phyloP scores from a whole-genome alignment of 163 green algal species.

The Scenedesmus sp. region DNA sequence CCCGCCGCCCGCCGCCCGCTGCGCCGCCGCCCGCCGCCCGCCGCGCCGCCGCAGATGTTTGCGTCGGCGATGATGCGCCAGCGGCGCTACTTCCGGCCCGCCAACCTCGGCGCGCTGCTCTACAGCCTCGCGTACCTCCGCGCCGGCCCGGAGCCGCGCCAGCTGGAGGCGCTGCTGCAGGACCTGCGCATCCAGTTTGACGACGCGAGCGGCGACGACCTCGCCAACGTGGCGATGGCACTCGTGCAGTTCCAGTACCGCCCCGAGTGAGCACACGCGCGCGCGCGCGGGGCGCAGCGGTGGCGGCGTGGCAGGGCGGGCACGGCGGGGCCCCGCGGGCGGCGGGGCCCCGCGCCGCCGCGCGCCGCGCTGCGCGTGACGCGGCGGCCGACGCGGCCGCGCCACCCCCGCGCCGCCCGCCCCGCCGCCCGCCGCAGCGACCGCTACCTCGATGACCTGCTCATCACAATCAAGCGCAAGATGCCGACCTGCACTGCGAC shows the following conservation, averaged over 20 bases:
- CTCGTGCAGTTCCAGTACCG: slow-evolving; percentile 42
- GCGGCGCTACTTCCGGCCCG: slow-evolving; percentile 15
- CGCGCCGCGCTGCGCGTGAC: no score
- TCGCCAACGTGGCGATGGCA: slow-evolving; percentile 39
- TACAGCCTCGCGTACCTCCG: slow-evolving; percentile 43
- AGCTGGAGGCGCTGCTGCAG: slow-evolving; percentile 25
- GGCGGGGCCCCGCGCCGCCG: no score
- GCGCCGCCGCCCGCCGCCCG: no score
- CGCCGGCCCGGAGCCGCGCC: neutral
- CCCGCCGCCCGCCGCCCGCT: no score
- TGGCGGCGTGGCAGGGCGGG: no score
- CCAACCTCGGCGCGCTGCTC: slow-evolving; percentile 21
- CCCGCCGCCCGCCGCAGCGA: slow-evolving; percentile 23
- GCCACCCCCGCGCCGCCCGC: no score
- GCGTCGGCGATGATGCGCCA: neutral
- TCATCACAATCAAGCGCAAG: slow-evolving; percentile 31
- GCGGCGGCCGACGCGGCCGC: no score
- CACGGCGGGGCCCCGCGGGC: no score
- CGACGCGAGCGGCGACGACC: slow-evolving; percentile 38
- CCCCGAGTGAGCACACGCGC: slow-evolving; percentile 27
- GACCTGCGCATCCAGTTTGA: slow-evolving; percentile 16
- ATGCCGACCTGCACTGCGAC: slow-evolving; percentile 23
- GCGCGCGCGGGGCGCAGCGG: no score
- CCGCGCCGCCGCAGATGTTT: slow-evolving; percentile 14
- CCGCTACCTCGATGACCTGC: slow-evolving; percentile 27